Conservation (phyloP, 2,329 filamentous ascomycete genomes). For the Zarea fungicola region DNA sequence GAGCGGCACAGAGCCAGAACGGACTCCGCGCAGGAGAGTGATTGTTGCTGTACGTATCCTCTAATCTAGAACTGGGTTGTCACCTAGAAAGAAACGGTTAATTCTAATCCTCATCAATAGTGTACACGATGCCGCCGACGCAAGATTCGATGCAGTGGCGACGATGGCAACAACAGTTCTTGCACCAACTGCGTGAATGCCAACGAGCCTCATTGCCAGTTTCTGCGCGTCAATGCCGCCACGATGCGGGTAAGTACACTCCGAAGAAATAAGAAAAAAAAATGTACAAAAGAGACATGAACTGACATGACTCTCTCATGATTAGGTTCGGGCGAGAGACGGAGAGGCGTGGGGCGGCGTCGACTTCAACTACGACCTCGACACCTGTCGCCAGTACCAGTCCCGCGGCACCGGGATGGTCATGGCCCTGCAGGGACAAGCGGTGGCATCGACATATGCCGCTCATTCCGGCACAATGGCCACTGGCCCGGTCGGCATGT, state of each 20-base stretch:
- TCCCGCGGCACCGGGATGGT: not conserved
- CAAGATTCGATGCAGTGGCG: constrained; percentile 92
- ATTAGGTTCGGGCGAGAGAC: not conserved
- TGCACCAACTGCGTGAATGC: constrained; percentile 80
- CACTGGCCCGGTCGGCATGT: not conserved
- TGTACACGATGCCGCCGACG: constrained; percentile 85
- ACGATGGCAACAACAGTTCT: constrained; percentile 67
- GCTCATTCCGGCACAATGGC: not conserved
- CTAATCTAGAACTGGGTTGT: not conserved
- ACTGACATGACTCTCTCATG: not conserved
- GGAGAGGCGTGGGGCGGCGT: not conserved
- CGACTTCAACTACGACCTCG: constrained; percentile 25
- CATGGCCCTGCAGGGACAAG: not conserved
- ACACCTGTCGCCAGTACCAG: constrained; percentile 25
- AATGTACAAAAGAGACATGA: not conserved
- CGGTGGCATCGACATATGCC: not conserved
- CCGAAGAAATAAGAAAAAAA: not conserved
- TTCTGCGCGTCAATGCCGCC: constrained; percentile 61
- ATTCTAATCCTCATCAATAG: constrained; percentile 38
- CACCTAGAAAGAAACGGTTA: not conserved
- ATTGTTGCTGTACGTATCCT: constrained; percentile 3
- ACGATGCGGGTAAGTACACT: not conserved
- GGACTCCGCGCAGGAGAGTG: not conserved
- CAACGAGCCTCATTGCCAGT: constrained; percentile 66
- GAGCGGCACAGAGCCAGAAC: not conserved